Evolutionary conservation across 495 filamentous ascomycete genomes (phyloP).

Genomic region (Penicillium malachiteum): DNA sequence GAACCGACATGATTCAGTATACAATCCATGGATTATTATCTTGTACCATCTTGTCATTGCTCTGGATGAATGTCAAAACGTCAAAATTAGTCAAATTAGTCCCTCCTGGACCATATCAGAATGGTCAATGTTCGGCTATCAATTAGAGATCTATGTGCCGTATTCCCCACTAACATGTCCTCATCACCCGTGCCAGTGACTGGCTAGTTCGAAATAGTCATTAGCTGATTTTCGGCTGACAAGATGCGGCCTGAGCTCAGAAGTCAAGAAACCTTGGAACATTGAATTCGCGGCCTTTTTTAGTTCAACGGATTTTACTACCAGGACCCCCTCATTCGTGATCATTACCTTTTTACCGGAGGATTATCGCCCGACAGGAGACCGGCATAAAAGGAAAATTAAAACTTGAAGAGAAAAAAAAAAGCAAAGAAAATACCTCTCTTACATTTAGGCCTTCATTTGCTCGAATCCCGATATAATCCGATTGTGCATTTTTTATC

Average conservation of each 20-base stretch:
- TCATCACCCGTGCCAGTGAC: slow-evolving; percentile 9
- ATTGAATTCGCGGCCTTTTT: slow-evolving; percentile 4
- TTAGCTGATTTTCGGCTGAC: slow-evolving; percentile 17
- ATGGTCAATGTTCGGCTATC: neutral
- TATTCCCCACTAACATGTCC: neutral
- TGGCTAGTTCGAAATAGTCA: slow-evolving; percentile 14
- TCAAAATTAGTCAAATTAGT: no score
- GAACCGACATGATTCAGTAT: neutral
- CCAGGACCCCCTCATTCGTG: slow-evolving; percentile 1
- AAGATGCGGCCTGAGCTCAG: slow-evolving; percentile 24
- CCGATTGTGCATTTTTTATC: slow-evolving; percentile 9
- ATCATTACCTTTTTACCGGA: slow-evolving; percentile 14
- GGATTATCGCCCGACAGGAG: slow-evolving; percentile 6
- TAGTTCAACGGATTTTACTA: slow-evolving; percentile 6
- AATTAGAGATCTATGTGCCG: neutral
- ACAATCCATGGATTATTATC: slow-evolving; percentile 1
- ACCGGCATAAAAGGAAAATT: slow-evolving; percentile 10
- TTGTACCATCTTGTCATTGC: neutral
- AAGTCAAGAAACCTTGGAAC: neutral
- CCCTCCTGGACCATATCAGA: no score
- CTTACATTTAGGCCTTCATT: neutral
- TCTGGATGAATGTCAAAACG: neutral
- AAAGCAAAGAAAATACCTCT: slow-evolving; percentile 7
- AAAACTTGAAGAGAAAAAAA: no score
- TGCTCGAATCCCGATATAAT: slow-evolving; percentile 16